Evolutionary conservation across 2,329 filamentous ascomycete genomes (phyloP).

Genomic region (Claviceps maximensis): DNA sequence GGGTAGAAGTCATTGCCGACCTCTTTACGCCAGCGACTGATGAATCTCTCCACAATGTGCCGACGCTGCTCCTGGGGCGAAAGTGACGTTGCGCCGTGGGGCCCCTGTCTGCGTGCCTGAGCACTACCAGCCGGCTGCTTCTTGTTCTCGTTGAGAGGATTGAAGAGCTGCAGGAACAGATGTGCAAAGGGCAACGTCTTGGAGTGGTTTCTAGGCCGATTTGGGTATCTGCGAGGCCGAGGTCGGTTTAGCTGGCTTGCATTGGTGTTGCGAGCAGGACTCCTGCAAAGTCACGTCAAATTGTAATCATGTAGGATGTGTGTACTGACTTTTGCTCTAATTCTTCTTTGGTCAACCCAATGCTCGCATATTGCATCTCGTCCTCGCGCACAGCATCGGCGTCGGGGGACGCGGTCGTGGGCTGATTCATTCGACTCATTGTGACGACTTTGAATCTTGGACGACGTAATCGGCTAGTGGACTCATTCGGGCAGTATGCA

Average conservation of each 20-base stretch:
- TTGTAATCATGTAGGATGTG: neutral
- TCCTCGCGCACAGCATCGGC: slow-evolving; percentile 36
- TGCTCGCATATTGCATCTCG: slow-evolving; percentile 33
- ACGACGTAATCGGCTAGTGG: neutral
- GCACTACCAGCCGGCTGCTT: slow-evolving; percentile 52
- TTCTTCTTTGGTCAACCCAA: slow-evolving; percentile 26
- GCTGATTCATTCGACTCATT: slow-evolving; percentile 1
- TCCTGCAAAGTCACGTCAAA: neutral
- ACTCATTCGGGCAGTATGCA: neutral
- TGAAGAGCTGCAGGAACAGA: slow-evolving; percentile 66
- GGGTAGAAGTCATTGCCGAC: slow-evolving; percentile 91
- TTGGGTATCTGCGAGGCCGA: slow-evolving; percentile 50
- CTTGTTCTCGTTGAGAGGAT: slow-evolving; percentile 65
- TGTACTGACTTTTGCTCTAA: slow-evolving; percentile 28
- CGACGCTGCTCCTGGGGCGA: slow-evolving; percentile 67
- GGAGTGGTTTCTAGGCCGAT: slow-evolving; percentile 67
- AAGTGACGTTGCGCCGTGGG: slow-evolving; percentile 42
- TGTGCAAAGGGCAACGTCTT: slow-evolving; percentile 73
- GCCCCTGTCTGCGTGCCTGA: slow-evolving; percentile 42
- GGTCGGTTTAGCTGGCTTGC: neutral
- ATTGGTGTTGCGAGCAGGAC: neutral
- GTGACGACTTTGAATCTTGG: neutral
- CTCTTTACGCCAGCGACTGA: slow-evolving; percentile 72
- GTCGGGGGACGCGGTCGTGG: slow-evolving; percentile 17
- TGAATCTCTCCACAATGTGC: slow-evolving; percentile 74